Conservation (phyloP, 306 rosid species). For the Trichosanthes truncata region DNA sequence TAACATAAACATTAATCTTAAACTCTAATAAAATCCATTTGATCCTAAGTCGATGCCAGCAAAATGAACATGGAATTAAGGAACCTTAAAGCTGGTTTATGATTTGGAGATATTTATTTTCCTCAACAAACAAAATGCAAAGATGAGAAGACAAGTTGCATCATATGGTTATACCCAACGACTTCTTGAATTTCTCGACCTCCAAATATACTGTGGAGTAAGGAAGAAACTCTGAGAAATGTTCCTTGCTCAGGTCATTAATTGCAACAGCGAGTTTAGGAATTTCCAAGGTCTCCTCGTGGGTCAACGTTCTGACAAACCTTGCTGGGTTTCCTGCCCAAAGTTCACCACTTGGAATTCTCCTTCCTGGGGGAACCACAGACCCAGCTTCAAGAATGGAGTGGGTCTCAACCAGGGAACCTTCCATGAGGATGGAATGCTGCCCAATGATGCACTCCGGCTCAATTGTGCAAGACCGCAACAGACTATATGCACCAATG, state of each 20-base stretch:
- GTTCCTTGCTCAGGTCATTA: constrained; percentile 77
- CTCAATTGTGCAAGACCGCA: constrained; percentile 93
- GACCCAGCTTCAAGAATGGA: constrained; percentile 99
- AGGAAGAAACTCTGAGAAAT: constrained; percentile 81
- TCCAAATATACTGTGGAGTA: constrained; percentile 91
- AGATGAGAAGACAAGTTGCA: constrained; percentile 17
- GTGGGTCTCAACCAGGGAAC: constrained; percentile 87
- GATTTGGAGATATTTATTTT: constrained; percentile 57
- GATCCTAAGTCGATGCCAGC: constrained; percentile 1
- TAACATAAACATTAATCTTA: not conserved
- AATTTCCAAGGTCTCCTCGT: constrained; percentile 91
- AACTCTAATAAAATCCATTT: not conserved
- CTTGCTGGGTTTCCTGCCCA: constrained; percentile 99
- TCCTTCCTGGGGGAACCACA: constrained; percentile 90
- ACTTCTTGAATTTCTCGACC: constrained; percentile 95
- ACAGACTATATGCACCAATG: constrained; percentile 79
- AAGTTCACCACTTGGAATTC: constrained; percentile 90
- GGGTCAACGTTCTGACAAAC: constrained; percentile 71
- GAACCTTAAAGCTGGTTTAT: constrained; percentile 30
- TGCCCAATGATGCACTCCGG: constrained; percentile 98
- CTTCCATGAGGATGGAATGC: constrained; percentile 98
- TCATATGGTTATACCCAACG: constrained; percentile 74
- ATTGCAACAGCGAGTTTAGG: constrained; percentile 95
- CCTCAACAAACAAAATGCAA: constrained; percentile 44
- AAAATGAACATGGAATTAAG: constrained; percentile 19